Conservation (phyloP, 1,284 basidiomycete species). For the Thecaphora thlaspeos region DNA sequence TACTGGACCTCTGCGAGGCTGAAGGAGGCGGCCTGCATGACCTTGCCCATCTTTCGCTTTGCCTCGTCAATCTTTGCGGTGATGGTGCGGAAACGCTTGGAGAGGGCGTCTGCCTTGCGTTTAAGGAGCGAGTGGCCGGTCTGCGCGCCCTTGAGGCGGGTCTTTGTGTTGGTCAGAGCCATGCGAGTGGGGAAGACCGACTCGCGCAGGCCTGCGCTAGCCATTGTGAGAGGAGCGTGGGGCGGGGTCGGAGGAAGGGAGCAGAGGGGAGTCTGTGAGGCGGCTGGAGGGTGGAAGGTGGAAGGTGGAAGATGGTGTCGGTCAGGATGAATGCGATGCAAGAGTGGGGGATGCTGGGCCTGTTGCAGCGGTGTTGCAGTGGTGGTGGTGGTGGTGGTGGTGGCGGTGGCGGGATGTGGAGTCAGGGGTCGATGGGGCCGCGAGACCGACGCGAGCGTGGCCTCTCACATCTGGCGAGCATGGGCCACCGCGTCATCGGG, state of each 20-base stretch:
- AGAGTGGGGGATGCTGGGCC: conserved; percentile 25
- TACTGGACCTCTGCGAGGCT: conserved; percentile 98
- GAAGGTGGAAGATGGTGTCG: not conserved
- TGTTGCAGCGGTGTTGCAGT: too few relatives aligned
- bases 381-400: too few relatives aligned
- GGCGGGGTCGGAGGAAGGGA: not conserved
- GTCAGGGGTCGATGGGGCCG: too few relatives aligned
- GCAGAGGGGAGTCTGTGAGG: not conserved
- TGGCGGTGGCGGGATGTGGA: too few relatives aligned
- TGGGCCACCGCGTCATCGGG: too few relatives aligned
- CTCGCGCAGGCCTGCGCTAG: conserved; percentile 81
- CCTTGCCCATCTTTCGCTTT: conserved; percentile 96
- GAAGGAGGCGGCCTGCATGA: conserved; percentile 98
- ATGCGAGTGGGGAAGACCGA: conserved; percentile 75
- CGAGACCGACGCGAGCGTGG: too few relatives aligned
- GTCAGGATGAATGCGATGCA: not conserved
- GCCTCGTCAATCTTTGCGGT: conserved; percentile 75
- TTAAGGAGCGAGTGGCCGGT: conserved; percentile 95
- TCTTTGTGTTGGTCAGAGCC: conserved; percentile 82
- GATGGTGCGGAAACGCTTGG: conserved; percentile 76
- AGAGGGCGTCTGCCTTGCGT: conserved; percentile 94
- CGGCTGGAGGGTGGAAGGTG: too few relatives aligned
- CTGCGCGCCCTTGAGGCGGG: conserved; percentile 90
- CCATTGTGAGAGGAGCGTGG: conserved; percentile 64
- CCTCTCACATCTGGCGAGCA: too few relatives aligned